phyloP scores from a whole-genome alignment of 208 protist genomes.

The Balamuthia mandrillaris region DNA sequence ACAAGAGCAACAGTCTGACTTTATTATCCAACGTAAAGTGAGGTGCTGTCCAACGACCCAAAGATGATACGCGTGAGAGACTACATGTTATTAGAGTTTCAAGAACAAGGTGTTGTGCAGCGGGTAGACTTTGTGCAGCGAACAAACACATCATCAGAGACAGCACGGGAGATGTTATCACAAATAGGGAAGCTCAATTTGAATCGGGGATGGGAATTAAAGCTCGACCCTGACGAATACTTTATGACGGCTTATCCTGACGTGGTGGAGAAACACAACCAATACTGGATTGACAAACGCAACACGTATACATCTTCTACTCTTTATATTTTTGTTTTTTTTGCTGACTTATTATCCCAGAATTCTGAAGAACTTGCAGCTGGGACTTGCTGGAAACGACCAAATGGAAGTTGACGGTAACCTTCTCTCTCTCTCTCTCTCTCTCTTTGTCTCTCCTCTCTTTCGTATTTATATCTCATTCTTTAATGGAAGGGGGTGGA shows the following conservation, averaged over 20 bases:
- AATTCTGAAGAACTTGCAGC: neutral
- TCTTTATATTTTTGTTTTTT: neutral
- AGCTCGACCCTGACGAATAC: neutral
- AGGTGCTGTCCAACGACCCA: too few relatives aligned
- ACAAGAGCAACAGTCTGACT: too few relatives aligned
- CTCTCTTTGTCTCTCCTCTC: neutral
- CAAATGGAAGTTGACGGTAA: neutral
- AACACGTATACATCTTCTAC: neutral
- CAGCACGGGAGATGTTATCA: neutral
- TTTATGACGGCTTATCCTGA: neutral
- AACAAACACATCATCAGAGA: neutral
- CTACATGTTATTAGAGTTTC: slow-evolving; percentile 5
- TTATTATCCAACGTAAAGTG: too few relatives aligned
- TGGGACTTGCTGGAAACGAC: too few relatives aligned
- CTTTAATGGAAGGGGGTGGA: neutral
- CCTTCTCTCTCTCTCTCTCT: neutral
- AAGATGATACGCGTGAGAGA: neutral
- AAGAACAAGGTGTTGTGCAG: neutral
- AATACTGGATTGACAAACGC: neutral
- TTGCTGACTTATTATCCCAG: neutral
- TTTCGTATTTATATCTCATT: neutral
- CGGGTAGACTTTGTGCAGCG: neutral
- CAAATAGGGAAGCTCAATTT: slow-evolving; percentile 14
- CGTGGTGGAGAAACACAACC: neutral
- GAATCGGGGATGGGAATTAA: slow-evolving; percentile 4